Evolutionary conservation across 176 grass and related monocot species (phyloP).

Genomic region (Zea luxurians): DNA sequence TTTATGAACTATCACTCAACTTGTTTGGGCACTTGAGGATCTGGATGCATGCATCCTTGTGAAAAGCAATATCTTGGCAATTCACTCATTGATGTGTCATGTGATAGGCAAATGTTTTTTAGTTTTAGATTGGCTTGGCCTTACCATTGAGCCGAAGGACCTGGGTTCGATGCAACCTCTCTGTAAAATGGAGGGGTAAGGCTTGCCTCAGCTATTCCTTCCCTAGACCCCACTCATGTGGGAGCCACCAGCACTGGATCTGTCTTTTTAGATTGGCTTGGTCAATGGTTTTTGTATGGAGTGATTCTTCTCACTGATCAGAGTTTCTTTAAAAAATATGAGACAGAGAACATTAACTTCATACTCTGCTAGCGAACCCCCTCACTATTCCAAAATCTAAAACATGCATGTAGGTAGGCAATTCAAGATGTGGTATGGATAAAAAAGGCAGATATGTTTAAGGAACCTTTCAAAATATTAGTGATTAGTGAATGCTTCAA

Average conservation of each 20-base stretch:
- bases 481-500: neutral
- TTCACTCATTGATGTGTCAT: neutral
- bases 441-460: neutral
- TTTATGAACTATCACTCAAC: constrained; percentile 10
- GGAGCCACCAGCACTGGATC: no score
- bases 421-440: neutral
- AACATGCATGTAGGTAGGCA: constrained; percentile 9
- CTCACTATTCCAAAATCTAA: neutral
- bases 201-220: no score
- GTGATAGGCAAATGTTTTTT: neutral
- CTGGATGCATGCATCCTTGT: constrained; percentile 10
- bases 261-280: neutral
- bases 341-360: neutral
- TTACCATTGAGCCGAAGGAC: no score
- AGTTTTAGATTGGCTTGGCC: neutral
- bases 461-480: neutral
- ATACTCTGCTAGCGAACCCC: neutral
- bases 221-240: no score
- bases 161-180: no score
- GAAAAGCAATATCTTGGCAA: constrained; percentile 11
- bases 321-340: constrained; percentile 12
- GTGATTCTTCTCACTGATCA: constrained; percentile 18
- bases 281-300: neutral
- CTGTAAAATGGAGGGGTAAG: no score
- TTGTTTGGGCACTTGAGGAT: neutral